Base-by-base conservation (phyloP, 1,139 yeast genomes). In the Yamadazyma sp. region DNA sequence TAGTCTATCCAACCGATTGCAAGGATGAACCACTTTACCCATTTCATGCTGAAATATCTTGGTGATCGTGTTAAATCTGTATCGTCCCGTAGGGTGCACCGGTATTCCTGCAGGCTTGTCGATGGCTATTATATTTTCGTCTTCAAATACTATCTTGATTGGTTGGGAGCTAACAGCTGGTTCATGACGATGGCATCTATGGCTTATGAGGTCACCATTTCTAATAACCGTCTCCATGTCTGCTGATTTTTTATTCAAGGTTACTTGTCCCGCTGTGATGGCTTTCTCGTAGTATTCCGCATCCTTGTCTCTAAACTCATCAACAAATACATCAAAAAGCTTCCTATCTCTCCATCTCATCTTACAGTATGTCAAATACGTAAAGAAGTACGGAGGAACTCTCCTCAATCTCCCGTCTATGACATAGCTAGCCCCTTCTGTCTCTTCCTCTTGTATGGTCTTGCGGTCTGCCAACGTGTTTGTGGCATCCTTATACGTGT, bases 51-150 rank as follows among this genome's bases (percentile, higher is more conserved):
- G 81, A 45, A 90, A 62, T 14, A 88, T 80, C 57, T 84, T 86
- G n/a, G 95, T 87, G 12, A 90, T 78, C 1, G 96, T 80, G 57
- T 92, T 92, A 62, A 78, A 88, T 43, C 95, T 69, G 62, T 82
- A 92, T 42, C 97, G 68, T 0, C 98, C 99, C 0, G 97, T 86
- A 1, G 99, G 98, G 58, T 92, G 98, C 1, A 85, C 97, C 0
- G 99, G 97, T 3, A 92, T 78, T 0, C 98, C 97, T 3, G 95
- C 78, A 0, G 99, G 98, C 51, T 92, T 92, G 58, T 92, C 96
- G 21, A 94, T 85, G 1, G 86, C 96, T 6, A 92, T 72, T 24
- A 89, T 62, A 37, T 86, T 78, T 13, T 86, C 92, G 56, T 88
- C 84, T 54, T 89, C 90, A 54, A 73, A 79, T 0, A 92, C 90